Percentiles rank a stretch among this genome's conserved stretches.
These are phyloP conservation scores for Incumbomyces delicatus DNA, from an alignment of 2,329 filamentous ascomycete species.

Conservation along the genomic window DNA sequence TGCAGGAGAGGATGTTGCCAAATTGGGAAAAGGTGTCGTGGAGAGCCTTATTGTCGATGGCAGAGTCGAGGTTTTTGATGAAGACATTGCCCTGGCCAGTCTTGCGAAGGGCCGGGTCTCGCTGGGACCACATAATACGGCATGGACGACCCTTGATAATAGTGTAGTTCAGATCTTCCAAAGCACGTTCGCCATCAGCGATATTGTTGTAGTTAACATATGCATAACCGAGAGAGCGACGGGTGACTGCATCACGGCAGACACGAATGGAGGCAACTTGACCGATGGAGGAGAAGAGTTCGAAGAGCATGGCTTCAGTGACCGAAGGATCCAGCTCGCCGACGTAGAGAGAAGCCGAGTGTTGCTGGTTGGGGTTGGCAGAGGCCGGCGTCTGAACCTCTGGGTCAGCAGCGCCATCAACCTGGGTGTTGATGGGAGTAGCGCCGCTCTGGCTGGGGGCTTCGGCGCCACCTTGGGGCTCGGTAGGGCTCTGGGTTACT, in stretches of 20 bases:
- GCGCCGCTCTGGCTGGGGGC: conserved; percentile 35
- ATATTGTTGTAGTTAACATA: conserved; percentile 99
- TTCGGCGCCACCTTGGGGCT: conserved; percentile 53
- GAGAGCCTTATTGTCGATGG: conserved; percentile 99
- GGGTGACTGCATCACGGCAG: conserved; percentile 96
- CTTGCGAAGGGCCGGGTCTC: conserved; percentile 97
- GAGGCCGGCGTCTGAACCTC: conserved; percentile 51
- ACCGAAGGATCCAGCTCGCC: conserved; percentile 96
- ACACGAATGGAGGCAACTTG: conserved; percentile 98
- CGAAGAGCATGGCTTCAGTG: conserved; percentile 99
- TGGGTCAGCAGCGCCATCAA: conserved; percentile 34
- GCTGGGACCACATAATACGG: conserved; percentile 99
- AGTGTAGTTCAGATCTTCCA: conserved; percentile 99
- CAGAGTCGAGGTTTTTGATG: conserved; percentile 98
- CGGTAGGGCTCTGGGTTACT: conserved; percentile 66
- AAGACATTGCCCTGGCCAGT: conserved; percentile 98
- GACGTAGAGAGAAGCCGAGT: conserved; percentile 96
- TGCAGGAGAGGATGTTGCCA: conserved; percentile 98
- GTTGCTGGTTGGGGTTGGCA: conserved; percentile 65
- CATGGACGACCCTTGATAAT: conserved; percentile 97
- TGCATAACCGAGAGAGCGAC: conserved; percentile 95
- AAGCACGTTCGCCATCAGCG: conserved; percentile 88
- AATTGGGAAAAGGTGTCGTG: conserved; percentile 99
- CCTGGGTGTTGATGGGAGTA: conserved; percentile 55
- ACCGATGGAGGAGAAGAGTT: conserved; percentile 98